A percentile compares a stretch with the other conserved stretches of the same genome.
phyloP scores from a whole-genome alignment of 1,139 yeast genomes.

The Magnusiomyces suaveolens region DNA sequence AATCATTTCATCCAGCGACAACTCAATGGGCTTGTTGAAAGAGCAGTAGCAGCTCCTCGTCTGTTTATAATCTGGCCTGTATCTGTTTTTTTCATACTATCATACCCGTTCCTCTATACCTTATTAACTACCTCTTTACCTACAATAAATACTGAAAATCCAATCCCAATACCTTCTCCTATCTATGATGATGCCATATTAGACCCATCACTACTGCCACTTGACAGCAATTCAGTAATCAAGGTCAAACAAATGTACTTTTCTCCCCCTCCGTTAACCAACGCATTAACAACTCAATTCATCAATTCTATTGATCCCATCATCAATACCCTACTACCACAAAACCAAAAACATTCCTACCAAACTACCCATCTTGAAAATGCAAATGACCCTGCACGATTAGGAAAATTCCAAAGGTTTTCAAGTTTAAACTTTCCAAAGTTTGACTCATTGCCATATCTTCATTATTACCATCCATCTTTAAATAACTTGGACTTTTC shows the following conservation, averaged over 20 bases:
- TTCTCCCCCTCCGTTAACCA: constrained; percentile 23
- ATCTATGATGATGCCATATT: constrained; percentile 3
- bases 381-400: neutral
- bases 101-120: constrained; percentile 42
- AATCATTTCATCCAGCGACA: constrained; percentile 11
- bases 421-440: neutral
- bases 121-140: constrained; percentile 21
- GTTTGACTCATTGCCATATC: constrained; percentile 8
- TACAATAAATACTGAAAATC: constrained; percentile 4
- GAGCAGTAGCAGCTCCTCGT: constrained; percentile 28
- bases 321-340: constrained; percentile 10
- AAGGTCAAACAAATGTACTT: constrained; percentile 31
- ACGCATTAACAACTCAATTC: constrained; percentile 6
- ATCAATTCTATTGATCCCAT: constrained; percentile 12
- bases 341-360: neutral
- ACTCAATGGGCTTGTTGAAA: constrained; percentile 12
- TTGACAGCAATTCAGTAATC: constrained; percentile 17
- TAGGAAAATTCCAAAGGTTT: neutral
- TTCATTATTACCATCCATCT: constrained; percentile 10
- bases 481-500: neutral
- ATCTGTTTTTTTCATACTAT: constrained; percentile 40
- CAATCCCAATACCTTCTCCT: constrained; percentile 7
- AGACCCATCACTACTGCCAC: neutral
- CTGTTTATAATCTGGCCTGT: constrained; percentile 44
- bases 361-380: neutral